Conservation (phyloP, 768 basidiomycete genomes). For the Lentinula edodes region DNA sequence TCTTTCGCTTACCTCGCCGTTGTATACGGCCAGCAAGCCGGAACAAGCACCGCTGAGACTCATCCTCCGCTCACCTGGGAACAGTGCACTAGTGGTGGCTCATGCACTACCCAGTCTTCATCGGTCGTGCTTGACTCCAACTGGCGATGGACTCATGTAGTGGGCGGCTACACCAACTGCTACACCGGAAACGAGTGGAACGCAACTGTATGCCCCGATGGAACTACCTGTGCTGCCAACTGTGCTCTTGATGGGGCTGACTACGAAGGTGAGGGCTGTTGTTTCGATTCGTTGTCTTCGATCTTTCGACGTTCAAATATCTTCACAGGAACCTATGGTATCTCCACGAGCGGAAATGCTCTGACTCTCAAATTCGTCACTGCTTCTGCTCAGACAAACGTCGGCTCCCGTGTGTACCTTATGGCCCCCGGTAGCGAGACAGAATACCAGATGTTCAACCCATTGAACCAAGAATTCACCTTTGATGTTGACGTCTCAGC, state of each 20-base stretch:
- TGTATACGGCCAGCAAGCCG: slow-evolving; percentile 36
- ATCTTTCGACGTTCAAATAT: background rate
- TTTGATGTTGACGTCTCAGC: slow-evolving; percentile 57
- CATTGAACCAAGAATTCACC: slow-evolving; percentile 51
- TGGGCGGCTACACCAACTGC: slow-evolving; percentile 34
- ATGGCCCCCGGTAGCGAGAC: slow-evolving; percentile 36
- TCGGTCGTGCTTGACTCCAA: slow-evolving; percentile 41
- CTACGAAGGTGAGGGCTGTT: slow-evolving; percentile 19
- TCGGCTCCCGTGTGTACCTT: slow-evolving; percentile 41
- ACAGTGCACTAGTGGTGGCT: slow-evolving; percentile 29
- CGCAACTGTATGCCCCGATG: slow-evolving; percentile 42
- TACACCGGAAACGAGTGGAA: slow-evolving; percentile 45
- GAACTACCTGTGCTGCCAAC: slow-evolving; percentile 37
- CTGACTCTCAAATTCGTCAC: slow-evolving; percentile 43
- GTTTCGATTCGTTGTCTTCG: background rate
- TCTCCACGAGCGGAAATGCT: slow-evolving; percentile 39
- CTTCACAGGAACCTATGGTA: slow-evolving; percentile 39
- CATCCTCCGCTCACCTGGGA: slow-evolving; percentile 35
- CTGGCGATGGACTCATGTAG: slow-evolving; percentile 44
- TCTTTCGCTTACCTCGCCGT: slow-evolving; percentile 22
- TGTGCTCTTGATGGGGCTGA: slow-evolving; percentile 41
- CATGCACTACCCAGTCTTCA: slow-evolving; percentile 24
- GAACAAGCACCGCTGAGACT: slow-evolving; percentile 34
- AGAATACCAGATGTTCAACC: slow-evolving; percentile 44
- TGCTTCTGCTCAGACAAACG: slow-evolving; percentile 24